Percentiles rank a stretch among this genome's conserved stretches.
These are phyloP conservation scores for Juglanconis sp. DNA, from an alignment of 2,329 filamentous ascomycete genomes.

Conservation along the genomic window DNA sequence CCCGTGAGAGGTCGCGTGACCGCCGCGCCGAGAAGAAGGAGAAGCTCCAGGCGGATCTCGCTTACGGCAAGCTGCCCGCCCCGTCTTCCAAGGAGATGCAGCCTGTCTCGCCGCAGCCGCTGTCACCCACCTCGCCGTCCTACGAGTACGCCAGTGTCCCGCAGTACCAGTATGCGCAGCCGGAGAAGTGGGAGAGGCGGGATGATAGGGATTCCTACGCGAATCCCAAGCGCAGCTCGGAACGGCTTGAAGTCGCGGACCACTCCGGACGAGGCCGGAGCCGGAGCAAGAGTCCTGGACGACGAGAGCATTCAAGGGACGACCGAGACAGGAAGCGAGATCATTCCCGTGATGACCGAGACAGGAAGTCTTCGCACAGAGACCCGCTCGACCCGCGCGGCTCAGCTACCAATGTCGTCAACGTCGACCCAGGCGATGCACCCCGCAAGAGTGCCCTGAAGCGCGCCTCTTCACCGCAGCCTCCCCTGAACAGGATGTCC, in stretches of 20 bases:
- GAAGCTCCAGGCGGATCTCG: constrained; percentile 41
- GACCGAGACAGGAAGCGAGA: constrained; percentile 11
- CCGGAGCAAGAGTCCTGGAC: constrained; percentile 20
- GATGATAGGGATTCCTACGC: constrained; percentile 30
- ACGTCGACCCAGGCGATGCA: constrained; percentile 36
- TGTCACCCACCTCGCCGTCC: constrained; percentile 17
- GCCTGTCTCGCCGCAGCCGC: constrained; percentile 25
- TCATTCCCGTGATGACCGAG: constrained; percentile 5
- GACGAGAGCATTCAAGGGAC: constrained; percentile 20
- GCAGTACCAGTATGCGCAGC: constrained; percentile 35
- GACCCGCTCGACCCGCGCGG: constrained; percentile 34
- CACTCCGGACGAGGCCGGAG: constrained; percentile 21
- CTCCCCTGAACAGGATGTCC: constrained; percentile 49
- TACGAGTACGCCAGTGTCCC: constrained; percentile 31
- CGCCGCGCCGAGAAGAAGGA: constrained; percentile 24
- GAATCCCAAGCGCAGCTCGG: constrained; percentile 17
- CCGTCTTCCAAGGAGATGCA: constrained; percentile 17
- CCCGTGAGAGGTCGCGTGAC: constrained; percentile 26
- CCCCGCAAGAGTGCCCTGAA: constrained; percentile 32
- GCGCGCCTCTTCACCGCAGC: constrained; percentile 45
- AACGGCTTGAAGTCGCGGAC: constrained; percentile 9
- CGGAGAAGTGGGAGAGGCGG: constrained; percentile 28
- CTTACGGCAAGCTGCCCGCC: constrained; percentile 40
- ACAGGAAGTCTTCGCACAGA: constrained; percentile 14
- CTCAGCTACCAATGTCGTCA: constrained; percentile 38